phyloP scores from a whole-genome alignment of 2,329 filamentous ascomycete genomes.

The Alternaria ethzedia region DNA sequence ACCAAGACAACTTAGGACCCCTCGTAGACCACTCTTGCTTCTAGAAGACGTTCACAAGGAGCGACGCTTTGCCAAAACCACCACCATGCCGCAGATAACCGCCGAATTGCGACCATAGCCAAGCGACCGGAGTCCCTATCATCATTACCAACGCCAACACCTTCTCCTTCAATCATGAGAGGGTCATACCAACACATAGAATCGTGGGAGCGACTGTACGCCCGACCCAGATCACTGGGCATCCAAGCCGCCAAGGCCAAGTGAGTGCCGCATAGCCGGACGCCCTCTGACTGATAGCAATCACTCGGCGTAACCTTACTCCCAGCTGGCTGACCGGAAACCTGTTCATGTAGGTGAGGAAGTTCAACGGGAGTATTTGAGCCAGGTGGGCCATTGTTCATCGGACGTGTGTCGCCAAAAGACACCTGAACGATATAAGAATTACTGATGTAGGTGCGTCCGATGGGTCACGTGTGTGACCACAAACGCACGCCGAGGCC shows the following conservation, averaged over 20 bases:
- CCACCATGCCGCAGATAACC: neutral
- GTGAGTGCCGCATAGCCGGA: neutral
- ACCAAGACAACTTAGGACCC: neutral
- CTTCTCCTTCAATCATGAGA: neutral
- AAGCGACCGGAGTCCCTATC: neutral
- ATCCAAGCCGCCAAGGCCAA: neutral
- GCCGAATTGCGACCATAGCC: neutral
- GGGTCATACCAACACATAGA: neutral
- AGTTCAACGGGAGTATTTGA: too few species aligned
- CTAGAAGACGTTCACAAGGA: neutral
- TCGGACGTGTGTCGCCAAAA: too few species aligned
- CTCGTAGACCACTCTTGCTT: neutral
- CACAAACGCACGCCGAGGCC: neutral
- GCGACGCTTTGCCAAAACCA: neutral
- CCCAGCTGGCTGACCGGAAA: neutral
- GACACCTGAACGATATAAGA: too few species aligned
- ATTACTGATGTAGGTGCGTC: too few species aligned
- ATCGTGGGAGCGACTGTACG: neutral
- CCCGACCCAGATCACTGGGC: neutral
- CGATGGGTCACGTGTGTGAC: neutral
- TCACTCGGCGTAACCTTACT: neutral
- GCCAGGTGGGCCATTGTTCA: too few species aligned
- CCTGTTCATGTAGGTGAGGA: too few species aligned
- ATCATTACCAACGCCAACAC: neutral
- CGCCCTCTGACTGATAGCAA: neutral